These are phyloP conservation scores for Arthrocladium fulminans DNA, from an alignment of 2,329 filamentous ascomycete genomes.

Conservation along the genomic window DNA sequence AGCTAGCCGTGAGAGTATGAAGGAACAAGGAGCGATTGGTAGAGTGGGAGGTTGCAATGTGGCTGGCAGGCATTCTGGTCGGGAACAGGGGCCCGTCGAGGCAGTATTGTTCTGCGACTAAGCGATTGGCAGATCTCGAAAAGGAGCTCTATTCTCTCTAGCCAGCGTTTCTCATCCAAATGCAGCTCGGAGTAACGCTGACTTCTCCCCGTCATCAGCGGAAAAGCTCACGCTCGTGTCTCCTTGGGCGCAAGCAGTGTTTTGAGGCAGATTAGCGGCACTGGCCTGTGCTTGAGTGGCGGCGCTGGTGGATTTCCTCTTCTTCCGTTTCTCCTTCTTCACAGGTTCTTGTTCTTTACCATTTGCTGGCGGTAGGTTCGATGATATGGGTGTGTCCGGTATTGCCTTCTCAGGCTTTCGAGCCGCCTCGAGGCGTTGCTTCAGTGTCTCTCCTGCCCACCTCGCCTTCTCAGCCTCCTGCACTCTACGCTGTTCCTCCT, in stretches of 20 bases:
- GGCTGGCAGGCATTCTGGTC: too few species aligned
- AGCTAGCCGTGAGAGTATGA: too few species aligned
- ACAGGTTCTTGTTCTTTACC: not conserved
- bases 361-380: not conserved
- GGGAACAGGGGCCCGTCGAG: too few species aligned
- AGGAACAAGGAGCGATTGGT: too few species aligned
- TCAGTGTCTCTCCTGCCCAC: slow-evolving; percentile 22
- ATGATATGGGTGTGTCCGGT: not conserved
- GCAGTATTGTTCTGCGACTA: too few species aligned
- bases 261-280: not conserved
- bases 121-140: too few species aligned
- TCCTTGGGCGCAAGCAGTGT: not conserved
- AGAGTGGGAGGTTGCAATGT: too few species aligned
- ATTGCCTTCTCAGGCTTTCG: not conserved
- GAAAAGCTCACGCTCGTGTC: not conserved
- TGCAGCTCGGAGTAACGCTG: slow-evolving; percentile 4
- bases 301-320: not conserved
- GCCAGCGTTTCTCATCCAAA: too few species aligned
- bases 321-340: not conserved
- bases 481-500: slow-evolving; percentile 34
- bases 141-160: too few species aligned
- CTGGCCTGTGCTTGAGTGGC: not conserved
- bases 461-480: slow-evolving; percentile 27
- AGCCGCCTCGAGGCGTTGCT: not conserved
- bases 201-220: slow-evolving; percentile 4